phyloP scores from a whole-genome alignment of 1,284 basidiomycete species.

The Microbotryum lychnidis-dioicae region DNA sequence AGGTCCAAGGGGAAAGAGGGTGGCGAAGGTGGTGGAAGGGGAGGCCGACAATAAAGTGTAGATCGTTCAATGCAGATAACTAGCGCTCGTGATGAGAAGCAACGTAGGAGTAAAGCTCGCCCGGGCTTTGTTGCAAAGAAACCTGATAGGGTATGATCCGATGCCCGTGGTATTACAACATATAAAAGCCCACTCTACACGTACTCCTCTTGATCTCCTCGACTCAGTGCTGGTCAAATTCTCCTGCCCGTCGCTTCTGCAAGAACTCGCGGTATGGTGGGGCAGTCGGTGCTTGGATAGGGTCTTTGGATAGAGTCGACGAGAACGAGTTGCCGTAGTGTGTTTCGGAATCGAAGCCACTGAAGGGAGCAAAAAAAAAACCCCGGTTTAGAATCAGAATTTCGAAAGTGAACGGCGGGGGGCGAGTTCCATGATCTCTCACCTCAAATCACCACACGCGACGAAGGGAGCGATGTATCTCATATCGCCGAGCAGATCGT shows the following conservation, averaged over 20 bases:
- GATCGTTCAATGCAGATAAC: too few species aligned
- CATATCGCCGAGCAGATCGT: slow-evolving; percentile 26
- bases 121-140: too few species aligned
- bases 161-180: too few species aligned
- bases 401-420: neutral
- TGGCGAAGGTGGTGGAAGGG: neutral
- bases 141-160: too few species aligned
- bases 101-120: too few species aligned
- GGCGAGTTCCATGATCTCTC: neutral
- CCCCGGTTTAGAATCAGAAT: neutral
- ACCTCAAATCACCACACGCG: slow-evolving; percentile 38
- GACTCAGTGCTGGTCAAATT: too few species aligned
- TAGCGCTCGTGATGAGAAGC: too few species aligned
- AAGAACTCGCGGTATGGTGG: slow-evolving; percentile 33
- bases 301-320: slow-evolving; percentile 7
- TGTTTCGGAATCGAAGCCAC: slow-evolving; percentile 34
- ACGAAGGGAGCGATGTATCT: slow-evolving; percentile 36
- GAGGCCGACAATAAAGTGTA: neutral
- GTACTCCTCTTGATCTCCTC: too few species aligned
- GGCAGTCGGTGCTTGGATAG: slow-evolving; percentile 27
- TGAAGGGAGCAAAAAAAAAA: neutral
- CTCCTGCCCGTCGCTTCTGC: slow-evolving; percentile 3
- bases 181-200: too few species aligned
- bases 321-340: slow-evolving; percentile 20
- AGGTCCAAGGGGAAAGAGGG: slow-evolving; percentile 8